Evolutionary conservation across 257 asterid genomes (phyloP), one percentile per base, ranked within the genome.

Genomic region (Cynanchum wilfordii): DNA sequence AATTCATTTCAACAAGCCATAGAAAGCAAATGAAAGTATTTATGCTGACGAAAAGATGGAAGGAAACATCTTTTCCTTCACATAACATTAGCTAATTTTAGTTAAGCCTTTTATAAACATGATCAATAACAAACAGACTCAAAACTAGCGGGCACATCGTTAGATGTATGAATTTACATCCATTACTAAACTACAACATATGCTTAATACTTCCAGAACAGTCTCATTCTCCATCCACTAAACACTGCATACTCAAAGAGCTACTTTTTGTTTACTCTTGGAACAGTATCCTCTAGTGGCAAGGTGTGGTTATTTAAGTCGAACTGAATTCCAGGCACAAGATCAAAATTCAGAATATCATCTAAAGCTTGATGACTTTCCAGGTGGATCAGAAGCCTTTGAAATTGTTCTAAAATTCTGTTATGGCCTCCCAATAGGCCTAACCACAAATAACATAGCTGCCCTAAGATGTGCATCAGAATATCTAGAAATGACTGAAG

Each of bases 401-500:
- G 97, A 84, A 73, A 73, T 69, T 45, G 73, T 86, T 62, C 69
- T 86, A 69, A 90, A 82, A 68, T 92, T 88, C 56, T 90, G 97
- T 73, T 92, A 89, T 9, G 87, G 92, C 29, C 78, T 87, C 66
- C 89, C 88, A 10, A 76, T 89, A 72, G 78, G 77, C 78, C 76
- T 92, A 69, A 87, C 77, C 45, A 84, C 88, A 8, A 76, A 77
- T 36, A 92, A 88, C 38, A 83, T 90, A 45, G 96, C 95, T 7
- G 85, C 89, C 38, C 66, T 88, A 27, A 82, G 98, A 82, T 90
- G 98, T 68, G 98, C 87, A 57, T 83, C 98, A 20, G 98, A 92
- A 71, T 83, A 66, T 24, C 85, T 92, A 13, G 98, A 90, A 70
- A 92, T 92, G 98, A 92, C 89, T 1, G 98, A 92, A 76, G 86